Evolutionary conservation across 768 basidiomycete genomes (phyloP), one percentile per base, ranked within the genome.

Genomic region (Megacollybia marginata): DNA sequence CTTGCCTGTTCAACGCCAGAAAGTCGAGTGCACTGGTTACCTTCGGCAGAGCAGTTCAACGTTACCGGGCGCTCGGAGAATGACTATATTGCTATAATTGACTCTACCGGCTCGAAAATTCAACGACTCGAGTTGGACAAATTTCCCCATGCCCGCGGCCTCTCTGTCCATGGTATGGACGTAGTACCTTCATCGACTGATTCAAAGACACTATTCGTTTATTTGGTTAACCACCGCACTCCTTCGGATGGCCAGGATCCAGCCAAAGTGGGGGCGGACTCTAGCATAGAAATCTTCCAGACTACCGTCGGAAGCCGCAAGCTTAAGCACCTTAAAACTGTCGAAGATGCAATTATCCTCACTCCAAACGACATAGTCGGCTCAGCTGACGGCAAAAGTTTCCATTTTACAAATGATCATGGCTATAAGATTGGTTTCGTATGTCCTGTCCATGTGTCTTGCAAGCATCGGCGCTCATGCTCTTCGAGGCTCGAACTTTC

Each of bases 281-380:
- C 85, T 1, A 75, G 70, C 47, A 66, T 90, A 19, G 87, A 90
- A 59, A 70, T 90, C 18, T 88, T 88, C 60, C 75, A 72, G 56
- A 82, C 79, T 1, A 62, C 53, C 0, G 53, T 75, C 2, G 76
- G 76, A 11, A 65, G 70, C 48, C 57, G 63, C 19, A 66, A 58
- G 1, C 55, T 87, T 45, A 68, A 62, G 5, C 78, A 86, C 57
- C 60, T 88, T 20, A 70, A 62, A 52, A 88, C 88, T 4, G 65
- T 88, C 16, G 63, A 72, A 33, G 73, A 83, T 58, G 67, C 73
- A 7, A 61, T 76, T 10, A 71, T 89, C 19, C 36, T 74, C 10
- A 79, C 83, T 5, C 88, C 88, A 2, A 89, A 88, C 57, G 87
- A 88, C 57, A 48, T 89, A 12, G 75, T 80, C n/a, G 85, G 86